A percentile compares a stretch with the other conserved stretches of the same genome.
Conservation (phyloP, 2,329 filamentous ascomycete genomes). For the Lasiodiplodia sp. region DNA sequence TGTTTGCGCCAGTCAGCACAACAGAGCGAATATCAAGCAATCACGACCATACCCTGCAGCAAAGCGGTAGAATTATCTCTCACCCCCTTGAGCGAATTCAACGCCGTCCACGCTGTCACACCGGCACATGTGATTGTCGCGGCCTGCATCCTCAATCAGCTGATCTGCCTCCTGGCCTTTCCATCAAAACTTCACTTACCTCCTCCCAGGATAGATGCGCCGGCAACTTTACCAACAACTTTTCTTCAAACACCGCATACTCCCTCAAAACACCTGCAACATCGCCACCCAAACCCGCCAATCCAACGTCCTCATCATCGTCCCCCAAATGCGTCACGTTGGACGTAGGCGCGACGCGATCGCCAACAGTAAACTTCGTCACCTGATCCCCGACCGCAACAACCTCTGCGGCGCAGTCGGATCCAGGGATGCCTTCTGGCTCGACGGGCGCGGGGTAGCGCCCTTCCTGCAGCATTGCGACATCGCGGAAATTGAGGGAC, state of each 20-base stretch:
- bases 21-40: neutral
- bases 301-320: conserved; percentile 31
- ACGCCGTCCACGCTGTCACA: conserved; percentile 37
- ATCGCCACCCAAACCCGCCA: conserved; percentile 30
- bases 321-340: conserved; percentile 29
- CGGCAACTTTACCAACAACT: conserved; percentile 38
- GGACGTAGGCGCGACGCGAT: conserved; percentile 37
- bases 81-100: conserved; percentile 32
- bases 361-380: conserved; percentile 35
- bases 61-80: conserved; percentile 28
- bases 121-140: conserved; percentile 38
- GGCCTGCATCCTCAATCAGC: conserved; percentile 14
- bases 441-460: conserved; percentile 32
- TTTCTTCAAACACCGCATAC: conserved; percentile 39
- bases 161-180: no score
- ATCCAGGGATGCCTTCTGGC: conserved; percentile 35
- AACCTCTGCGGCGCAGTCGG: conserved; percentile 40
- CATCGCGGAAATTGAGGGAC: conserved; percentile 41
- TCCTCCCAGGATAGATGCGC: conserved; percentile 39
- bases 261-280: conserved; percentile 37
- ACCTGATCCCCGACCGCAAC: conserved; percentile 35
- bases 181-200: conserved; percentile 24
- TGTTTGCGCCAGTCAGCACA: neutral
- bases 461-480: conserved; percentile 37
- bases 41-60: conserved; percentile 31